Evolutionary conservation across 345 rosid species (phyloP).

Genomic region (Lumnitzera racemosa): DNA sequence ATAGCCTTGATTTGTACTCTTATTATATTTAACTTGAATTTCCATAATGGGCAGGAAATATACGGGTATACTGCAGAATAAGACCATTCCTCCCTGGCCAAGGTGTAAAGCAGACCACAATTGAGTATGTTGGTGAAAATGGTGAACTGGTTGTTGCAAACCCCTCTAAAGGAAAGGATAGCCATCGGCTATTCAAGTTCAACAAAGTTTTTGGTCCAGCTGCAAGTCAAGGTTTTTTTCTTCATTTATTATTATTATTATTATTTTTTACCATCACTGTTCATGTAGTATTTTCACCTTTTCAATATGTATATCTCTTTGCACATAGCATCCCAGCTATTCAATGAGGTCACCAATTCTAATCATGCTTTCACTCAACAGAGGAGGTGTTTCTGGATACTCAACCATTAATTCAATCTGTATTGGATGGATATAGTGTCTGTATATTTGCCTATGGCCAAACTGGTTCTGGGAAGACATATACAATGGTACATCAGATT

Average conservation of each 20-base stretch:
- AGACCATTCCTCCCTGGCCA: constrained; percentile 92
- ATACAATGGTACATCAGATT: constrained; percentile 64
- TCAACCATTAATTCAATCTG: constrained; percentile 84
- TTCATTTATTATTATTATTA: too few relatives aligned
- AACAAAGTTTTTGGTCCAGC: constrained; percentile 82
- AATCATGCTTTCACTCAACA: constrained; percentile 16
- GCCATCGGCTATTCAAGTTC: constrained; percentile 71
- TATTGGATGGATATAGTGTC: constrained; percentile 92
- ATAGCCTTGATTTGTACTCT: constrained; percentile 8
- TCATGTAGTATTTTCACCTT: not conserved
- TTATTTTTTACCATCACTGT: constrained; percentile 1
- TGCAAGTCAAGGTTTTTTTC: constrained; percentile 67
- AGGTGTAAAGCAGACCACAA: constrained; percentile 56
- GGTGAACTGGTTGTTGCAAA: constrained; percentile 87
- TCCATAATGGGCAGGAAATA: constrained; percentile 53
- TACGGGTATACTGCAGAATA: constrained; percentile 92
- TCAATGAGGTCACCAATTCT: not conserved
- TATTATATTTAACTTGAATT: constrained; percentile 6
- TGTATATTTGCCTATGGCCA: constrained; percentile 99
- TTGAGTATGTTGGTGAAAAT: constrained; percentile 77
- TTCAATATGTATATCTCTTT: not conserved
- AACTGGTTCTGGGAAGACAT: constrained; percentile 99
- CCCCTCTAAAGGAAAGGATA: constrained; percentile 80
- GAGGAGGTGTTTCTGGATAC: constrained; percentile 94
- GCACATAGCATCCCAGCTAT: not conserved